Conservation (phyloP, 768 basidiomycete species). For the Termitomyces bulborhizus region DNA sequence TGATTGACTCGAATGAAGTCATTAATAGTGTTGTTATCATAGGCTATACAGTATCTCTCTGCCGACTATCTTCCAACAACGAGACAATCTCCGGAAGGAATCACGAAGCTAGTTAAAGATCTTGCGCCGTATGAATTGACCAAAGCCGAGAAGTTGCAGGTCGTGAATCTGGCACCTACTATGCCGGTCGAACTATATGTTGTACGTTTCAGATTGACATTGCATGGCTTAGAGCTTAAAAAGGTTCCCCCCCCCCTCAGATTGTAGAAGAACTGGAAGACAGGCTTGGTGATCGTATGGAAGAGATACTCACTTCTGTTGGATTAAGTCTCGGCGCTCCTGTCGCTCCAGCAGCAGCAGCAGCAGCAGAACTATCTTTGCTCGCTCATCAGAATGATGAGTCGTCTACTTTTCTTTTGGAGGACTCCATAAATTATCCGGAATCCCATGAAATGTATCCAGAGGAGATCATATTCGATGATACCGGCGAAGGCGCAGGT, state of each 20-base stretch:
- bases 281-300: slow-evolving; percentile 64
- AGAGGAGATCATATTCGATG: slow-evolving; percentile 57
- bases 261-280: slow-evolving; percentile 91
- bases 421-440: neutral
- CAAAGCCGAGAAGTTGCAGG: slow-evolving; percentile 87
- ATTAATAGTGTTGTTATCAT: slow-evolving; percentile 3
- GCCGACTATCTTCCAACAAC: slow-evolving; percentile 66
- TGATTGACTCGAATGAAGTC: neutral
- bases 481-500: slow-evolving; percentile 58
- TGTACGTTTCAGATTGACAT: slow-evolving; percentile 40
- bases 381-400: neutral
- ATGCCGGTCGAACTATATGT: slow-evolving; percentile 84
- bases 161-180: slow-evolving; percentile 86
- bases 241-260: slow-evolving; percentile 29
- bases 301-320: slow-evolving; percentile 59
- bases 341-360: neutral
- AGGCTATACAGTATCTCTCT: slow-evolving; percentile 86
- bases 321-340: slow-evolving; percentile 29
- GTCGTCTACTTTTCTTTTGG: neutral
- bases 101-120: slow-evolving; percentile 58
- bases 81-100: slow-evolving; percentile 57
- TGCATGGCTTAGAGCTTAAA: neutral
- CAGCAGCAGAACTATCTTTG: neutral
- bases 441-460: slow-evolving; percentile 26
- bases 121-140: slow-evolving; percentile 71